Base-by-base conservation (phyloP, 805 yeast species). In the Saccharomycopsis javanensis region DNA sequence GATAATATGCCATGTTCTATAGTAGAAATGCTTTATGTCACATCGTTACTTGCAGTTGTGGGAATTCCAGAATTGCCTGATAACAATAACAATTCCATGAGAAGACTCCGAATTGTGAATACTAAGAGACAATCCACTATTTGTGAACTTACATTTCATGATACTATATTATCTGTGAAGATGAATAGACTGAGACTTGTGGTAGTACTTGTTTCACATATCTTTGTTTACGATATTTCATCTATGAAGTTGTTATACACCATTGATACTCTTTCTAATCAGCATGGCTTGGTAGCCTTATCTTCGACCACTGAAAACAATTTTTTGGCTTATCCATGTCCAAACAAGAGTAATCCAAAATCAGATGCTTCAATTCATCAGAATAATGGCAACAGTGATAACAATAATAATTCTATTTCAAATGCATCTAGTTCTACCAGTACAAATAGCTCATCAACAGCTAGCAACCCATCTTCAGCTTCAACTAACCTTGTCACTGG, bases 21-120 rank as follows among this genome's bases (percentile, higher is more conserved):
- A 3, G 79, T 85, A 20, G 92, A 86, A 66, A 86, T 86, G 92
- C 74, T 86, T n/a, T 86, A 83, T 64, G 76, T 82, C 38, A 83
- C 92, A 0, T 82, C 89, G 1, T 71, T 86, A 45, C 69, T 86
- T 30, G 90, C 88, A 4, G 73, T 84, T 13, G 89, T 86, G n/a
- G 88, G 86, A 0, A 66, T 81, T 34, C 90, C 90, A 0, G 88
- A 84, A 58, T 85, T 79, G 58, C 79, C 85, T 2, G 48, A 42
- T 20, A 42, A 20, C 28, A 42, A 20, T 28, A 69, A 76, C 3
- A 75, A 81, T 65, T 81, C 88, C 7, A 95, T 96, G n/a, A 76
- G 97, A 60, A 81, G 90, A 62, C 76, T 92, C 59, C 83, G 83
- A 66, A 83, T 92, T 55, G 75, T 91, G 57, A 94, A 94, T 71